A percentile compares a stretch with the other conserved stretches of the same genome.
These are phyloP conservation scores for Mycena rebaudengoi DNA, from an alignment of 768 basidiomycete genomes.

Conservation along the genomic window DNA sequence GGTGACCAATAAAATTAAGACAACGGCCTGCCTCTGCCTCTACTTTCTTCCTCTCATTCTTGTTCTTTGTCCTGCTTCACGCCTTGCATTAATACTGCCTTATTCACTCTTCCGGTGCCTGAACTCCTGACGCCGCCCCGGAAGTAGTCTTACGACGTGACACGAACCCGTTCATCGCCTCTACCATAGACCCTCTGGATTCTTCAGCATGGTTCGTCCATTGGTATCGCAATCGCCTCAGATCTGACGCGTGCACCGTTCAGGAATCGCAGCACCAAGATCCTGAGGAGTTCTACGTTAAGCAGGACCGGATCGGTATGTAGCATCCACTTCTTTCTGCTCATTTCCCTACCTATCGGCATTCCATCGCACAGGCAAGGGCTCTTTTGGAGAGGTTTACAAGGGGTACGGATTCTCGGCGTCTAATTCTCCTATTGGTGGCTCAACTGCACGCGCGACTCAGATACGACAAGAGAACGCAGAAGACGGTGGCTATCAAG, in stretches of 20 bases:
- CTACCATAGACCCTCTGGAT: constrained; percentile 12
- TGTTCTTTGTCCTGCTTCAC: constrained; percentile 5
- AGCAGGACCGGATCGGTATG: constrained; percentile 95
- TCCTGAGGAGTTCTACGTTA: constrained; percentile 97
- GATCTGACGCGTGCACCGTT: constrained; percentile 35
- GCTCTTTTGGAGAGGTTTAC: constrained; percentile 99
- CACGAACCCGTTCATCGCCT: constrained; percentile 32
- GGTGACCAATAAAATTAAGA: no score
- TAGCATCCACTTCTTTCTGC: constrained; percentile 24
- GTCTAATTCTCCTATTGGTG: constrained; percentile 16
- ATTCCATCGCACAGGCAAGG: constrained; percentile 73
- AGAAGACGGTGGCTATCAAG: constrained; percentile 98
- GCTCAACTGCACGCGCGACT: constrained; percentile 6
- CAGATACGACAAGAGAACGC: constrained; percentile 95
- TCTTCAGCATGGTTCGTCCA: constrained; percentile 37
- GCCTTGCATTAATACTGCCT: neutral
- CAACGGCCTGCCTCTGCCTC: constrained; percentile 8
- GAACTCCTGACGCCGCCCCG: neutral
- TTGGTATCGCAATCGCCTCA: constrained; percentile 25
- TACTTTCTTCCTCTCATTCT: constrained; percentile 21
- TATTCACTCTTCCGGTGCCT: neutral
- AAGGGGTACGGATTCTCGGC: constrained; percentile 74
- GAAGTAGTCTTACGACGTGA: constrained; percentile 45
- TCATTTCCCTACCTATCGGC: constrained; percentile 18
- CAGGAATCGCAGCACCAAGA: constrained; percentile 81